Evolutionary conservation across 2,329 filamentous ascomycete genomes (phyloP).

Genomic region (Pseudopithomyces chartarum): DNA sequence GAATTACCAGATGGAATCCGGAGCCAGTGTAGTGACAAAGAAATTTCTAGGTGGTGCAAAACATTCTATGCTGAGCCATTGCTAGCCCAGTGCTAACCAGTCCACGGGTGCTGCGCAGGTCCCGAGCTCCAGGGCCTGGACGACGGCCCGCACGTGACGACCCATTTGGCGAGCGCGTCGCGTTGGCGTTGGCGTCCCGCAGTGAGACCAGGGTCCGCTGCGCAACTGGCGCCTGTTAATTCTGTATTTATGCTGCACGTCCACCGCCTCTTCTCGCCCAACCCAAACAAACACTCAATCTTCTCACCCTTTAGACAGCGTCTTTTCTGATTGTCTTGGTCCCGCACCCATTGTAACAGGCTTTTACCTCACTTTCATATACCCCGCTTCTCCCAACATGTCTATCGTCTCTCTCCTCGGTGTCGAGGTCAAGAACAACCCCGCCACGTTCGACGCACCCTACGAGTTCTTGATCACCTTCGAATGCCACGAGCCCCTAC

Average conservation of each 20-base stretch:
- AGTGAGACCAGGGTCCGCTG: not conserved
- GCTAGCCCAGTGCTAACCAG: too few relatives aligned
- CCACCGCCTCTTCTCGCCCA: not conserved
- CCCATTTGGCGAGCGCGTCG: conserved; percentile 10
- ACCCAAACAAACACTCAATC: conserved; percentile 1
- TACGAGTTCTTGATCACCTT: conserved; percentile 99
- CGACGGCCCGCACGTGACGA: not conserved
- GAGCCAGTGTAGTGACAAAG: too few relatives aligned
- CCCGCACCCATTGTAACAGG: not conserved
- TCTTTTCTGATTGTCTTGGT: not conserved
- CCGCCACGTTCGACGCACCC: conserved; percentile 86
- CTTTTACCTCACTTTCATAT: conserved; percentile 2
- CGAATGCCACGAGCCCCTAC: conserved; percentile 91
- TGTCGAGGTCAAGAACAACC: conserved; percentile 96
- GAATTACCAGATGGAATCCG: not conserved
- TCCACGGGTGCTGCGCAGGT: too few relatives aligned
- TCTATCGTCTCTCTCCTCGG: conserved; percentile 95
- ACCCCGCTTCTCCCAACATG: conserved; percentile 62
- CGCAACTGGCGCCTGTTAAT: not conserved
- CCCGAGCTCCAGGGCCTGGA: not conserved
- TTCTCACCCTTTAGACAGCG: not conserved
- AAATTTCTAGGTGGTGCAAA: too few relatives aligned
- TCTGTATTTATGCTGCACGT: conserved; percentile 7
- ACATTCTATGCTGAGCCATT: too few relatives aligned
- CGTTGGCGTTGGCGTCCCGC: conserved; percentile 2